Evolutionary conservation across 768 basidiomycete species (phyloP).

Genomic region (Lactifluus volemus): DNA sequence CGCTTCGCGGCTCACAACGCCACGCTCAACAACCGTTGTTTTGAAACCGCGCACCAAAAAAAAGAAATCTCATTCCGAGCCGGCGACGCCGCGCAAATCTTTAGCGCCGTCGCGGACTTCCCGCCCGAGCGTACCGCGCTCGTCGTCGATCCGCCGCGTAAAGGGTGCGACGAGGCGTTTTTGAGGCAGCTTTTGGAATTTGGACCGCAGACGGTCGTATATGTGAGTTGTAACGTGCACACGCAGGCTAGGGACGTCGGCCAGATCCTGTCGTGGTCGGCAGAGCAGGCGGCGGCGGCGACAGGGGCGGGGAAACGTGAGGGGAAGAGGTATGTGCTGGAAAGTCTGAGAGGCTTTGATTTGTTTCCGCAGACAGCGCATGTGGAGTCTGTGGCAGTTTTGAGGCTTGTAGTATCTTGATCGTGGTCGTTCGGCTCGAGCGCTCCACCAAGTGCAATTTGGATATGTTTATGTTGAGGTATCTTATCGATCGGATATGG

Average conservation of each 20-base stretch:
- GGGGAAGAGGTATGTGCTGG: conserved; percentile 56
- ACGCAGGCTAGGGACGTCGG: conserved; percentile 88
- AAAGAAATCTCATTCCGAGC: conserved; percentile 55
- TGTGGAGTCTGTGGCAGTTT: conserved; percentile 34
- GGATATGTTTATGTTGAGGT: background rate
- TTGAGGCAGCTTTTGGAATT: conserved; percentile 70
- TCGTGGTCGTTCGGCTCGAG: background rate
- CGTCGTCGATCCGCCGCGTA: conserved; percentile 87
- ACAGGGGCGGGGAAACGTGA: conserved; percentile 28
- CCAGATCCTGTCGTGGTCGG: conserved; percentile 45
- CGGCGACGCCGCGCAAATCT: conserved; percentile 86
- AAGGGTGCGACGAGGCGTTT: conserved; percentile 81
- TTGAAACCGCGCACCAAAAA: conserved; percentile 26
- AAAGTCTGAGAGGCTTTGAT: conserved; percentile 84
- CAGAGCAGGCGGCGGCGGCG: conserved; percentile 21
- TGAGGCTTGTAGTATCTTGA: conserved; percentile 36
- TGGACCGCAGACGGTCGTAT: conserved; percentile 61
- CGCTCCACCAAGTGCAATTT: background rate
- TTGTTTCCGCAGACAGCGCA: conserved; percentile 80
- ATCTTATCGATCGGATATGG: conserved; percentile 24
- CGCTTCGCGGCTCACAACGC: conserved; percentile 60
- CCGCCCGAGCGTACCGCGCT: conserved; percentile 59
- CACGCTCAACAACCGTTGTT: conserved; percentile 38
- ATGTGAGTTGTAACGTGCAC: conserved; percentile 94
- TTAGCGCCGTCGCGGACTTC: conserved; percentile 54